Conservation (phyloP, 2,329 filamentous ascomycete genomes). For the Penicillium sp. region DNA sequence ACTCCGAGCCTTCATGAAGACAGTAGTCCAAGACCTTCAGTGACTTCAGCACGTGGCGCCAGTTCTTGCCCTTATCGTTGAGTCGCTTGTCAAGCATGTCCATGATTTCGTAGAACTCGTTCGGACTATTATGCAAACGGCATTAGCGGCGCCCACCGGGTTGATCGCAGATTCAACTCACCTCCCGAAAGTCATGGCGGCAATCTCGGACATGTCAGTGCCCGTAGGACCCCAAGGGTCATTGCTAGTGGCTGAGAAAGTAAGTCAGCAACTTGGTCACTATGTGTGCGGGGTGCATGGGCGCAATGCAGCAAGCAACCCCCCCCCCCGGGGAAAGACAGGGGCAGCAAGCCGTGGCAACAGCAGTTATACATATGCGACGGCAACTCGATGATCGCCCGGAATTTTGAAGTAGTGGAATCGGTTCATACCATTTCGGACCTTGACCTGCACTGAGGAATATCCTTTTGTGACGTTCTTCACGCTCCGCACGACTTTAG, state of each 20-base stretch:
- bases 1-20: conserved; percentile 91
- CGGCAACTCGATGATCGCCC: not conserved
- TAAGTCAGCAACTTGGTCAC: conserved; percentile 13
- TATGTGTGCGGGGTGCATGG: not conserved
- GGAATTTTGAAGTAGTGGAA: not conserved
- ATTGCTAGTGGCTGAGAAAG: conserved; percentile 86
- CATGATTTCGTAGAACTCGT: conserved; percentile 99
- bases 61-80: conserved; percentile 99
- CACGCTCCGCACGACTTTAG: conserved; percentile 92
- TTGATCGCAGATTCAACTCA: conserved; percentile 49
- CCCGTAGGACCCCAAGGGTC: conserved; percentile 98
- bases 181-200: conserved; percentile 97
- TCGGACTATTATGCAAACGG: conserved; percentile 59
- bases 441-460: conserved; percentile 93
- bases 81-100: conserved; percentile 98
- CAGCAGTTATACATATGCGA: not conserved
- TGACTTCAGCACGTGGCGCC: conserved; percentile 96
- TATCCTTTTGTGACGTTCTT: conserved; percentile 99
- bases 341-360: conserved; percentile 1
- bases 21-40: conserved; percentile 98
- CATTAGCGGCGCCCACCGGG: conserved; percentile 10
- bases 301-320: conserved; percentile 5
- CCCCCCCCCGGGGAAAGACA: not conserved
- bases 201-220: conserved; percentile 98
- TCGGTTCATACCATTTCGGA: conserved; percentile 79